Evolutionary conservation across 2,329 filamentous ascomycete genomes (phyloP).

Genomic region (Penicillium digitatum): DNA sequence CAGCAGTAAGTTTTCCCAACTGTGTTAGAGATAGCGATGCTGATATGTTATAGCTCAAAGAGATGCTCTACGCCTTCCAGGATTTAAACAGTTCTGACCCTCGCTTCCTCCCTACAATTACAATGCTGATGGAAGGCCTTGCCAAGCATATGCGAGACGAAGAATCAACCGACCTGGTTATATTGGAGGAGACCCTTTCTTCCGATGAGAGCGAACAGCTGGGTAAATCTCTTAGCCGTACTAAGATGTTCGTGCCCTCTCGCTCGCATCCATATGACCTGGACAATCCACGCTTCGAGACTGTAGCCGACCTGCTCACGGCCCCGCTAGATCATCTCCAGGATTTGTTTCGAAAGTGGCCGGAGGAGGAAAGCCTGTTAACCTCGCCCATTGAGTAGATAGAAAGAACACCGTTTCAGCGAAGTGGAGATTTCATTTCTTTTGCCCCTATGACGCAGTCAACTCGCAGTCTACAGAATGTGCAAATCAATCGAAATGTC

Average conservation of each 20-base stretch:
- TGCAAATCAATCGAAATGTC: not conserved
- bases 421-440: not conserved
- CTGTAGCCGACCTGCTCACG: conserved; percentile 50
- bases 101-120: conserved; percentile 45
- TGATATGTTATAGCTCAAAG: conserved; percentile 46
- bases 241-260: conserved; percentile 53
- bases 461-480: not conserved
- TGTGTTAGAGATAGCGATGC: not conserved
- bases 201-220: conserved; percentile 36
- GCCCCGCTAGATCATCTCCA: conserved; percentile 56
- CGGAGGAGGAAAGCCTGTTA: conserved; percentile 24
- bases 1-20: conserved; percentile 31
- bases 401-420: not conserved
- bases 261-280: conserved; percentile 51
- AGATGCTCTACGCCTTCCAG: conserved; percentile 51
- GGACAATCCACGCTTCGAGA: conserved; percentile 55
- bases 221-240: conserved; percentile 47
- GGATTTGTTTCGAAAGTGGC: conserved; percentile 56
- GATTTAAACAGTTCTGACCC: conserved; percentile 39
- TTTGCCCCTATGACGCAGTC: not conserved
- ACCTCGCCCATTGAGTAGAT: conserved; percentile 5
- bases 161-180: conserved; percentile 49
- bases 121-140: conserved; percentile 45
- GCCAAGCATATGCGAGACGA: conserved; percentile 50
- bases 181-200: conserved; percentile 45